Evolutionary conservation across 2,329 filamentous ascomycete species (phyloP), one percentile per base, ranked within the genome.

Genomic region (Aureobasidium namibiae): DNA sequence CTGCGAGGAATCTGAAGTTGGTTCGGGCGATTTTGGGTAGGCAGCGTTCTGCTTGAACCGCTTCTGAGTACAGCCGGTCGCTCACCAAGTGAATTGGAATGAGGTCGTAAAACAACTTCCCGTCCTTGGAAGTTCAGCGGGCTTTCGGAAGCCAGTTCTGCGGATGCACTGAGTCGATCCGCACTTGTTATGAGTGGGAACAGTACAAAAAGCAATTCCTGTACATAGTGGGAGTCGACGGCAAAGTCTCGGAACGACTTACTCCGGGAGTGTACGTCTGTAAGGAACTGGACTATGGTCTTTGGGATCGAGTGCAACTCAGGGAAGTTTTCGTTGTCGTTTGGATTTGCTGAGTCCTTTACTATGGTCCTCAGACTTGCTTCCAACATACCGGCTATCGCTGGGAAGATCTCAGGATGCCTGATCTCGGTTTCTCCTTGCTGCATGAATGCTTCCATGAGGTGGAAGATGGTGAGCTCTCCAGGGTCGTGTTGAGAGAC

Each of bases 161-260:
- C 89, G 66, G 94, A 89, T 0, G 94, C 86, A 58, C 83, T 87
- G 39, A 96, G 86, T 23, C 86, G 81, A 72, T 96, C 90, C 13
- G 89, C 86, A 65, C 90, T 92, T 26, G 96, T 91, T 52, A 96
- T 82, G 18, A 94, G 84, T 1, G 94, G 92, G 69, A 94, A 99
- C 2, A 97, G 76, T 13, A 90, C 86, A 36, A 84, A 83, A 0
- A 96, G 78, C 4, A 99, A 76, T 48, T 90, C 79, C 62, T 92
- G 86, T 1, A 92, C 77, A 72, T 96, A 97, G 45, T 89, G 87
- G 0, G 92, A 95, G 0, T 81, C 82, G 11, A 87, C 74, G 0
- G 90, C 83, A 71, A 95, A 96, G 45, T 96, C 91, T 60, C 88
- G 82, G 70, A 97, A 97, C 26, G 82, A 81, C 1, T 78, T 72